Evolutionary conservation across 1,284 basidiomycete genomes (phyloP), one percentile per base, ranked within the genome.

Genomic region (Boletus austroedulis): DNA sequence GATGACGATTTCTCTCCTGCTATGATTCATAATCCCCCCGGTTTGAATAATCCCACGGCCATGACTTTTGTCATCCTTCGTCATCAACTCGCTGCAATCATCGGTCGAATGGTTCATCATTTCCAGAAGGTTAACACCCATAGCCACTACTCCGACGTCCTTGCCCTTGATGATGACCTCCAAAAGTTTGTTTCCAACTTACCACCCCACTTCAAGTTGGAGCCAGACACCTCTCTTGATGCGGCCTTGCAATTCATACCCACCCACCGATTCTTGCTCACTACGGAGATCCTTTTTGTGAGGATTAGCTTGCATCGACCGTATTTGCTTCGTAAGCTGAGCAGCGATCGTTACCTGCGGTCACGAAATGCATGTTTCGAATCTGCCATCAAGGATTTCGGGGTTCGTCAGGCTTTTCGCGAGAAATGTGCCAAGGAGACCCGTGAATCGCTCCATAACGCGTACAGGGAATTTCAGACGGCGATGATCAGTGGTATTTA

Each of bases 21-120:
- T 40, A 68, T 71, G 43, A 70, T 78, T 40, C 75, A 74, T 57
- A 81, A 79, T 53, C 77, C 79, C 0, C 75, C 78, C 10, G 81
- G 86, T n/a, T 73, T 92, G 26, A 82, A 84, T 5, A 79, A 79
- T 40, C 94, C 95, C 0, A 97, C 94, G 0, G 81, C 80, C 5
- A 90, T 92, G 78, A 93, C 92, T 1, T 97, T 93, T 72, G 85
- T 94, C 56, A 94, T 96, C 61, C 80, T 98, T 36, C 82, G 95
- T 36, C 90, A 95, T 67, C 82, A 85, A 48, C 81, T 98, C 21
- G 89, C 92, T 21, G 79, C 80, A 48, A 90, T 96, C 60, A 95
- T 95, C 62, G 95, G 95, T 28, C 85, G 87, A 45, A 94, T 98
- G 67, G 94, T 94, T 48, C 94, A 96, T 68, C 93, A 96, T 73